Conservation (phyloP, 2,329 filamentous ascomycete genomes). For the Xenoacremonium recifei region DNA sequence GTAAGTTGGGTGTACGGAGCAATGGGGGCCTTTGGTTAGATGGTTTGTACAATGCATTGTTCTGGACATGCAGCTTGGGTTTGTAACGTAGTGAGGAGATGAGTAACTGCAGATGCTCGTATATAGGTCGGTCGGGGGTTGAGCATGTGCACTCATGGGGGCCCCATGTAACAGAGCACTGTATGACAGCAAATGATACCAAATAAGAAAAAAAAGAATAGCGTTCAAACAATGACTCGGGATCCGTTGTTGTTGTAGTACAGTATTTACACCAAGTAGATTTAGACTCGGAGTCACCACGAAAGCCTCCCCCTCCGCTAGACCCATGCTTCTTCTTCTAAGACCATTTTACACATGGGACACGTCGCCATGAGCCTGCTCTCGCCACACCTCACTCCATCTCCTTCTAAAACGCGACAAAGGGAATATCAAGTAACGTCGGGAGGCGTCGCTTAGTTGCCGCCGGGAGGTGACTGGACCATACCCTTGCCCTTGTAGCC, state of each 20-base stretch:
- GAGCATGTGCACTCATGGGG: no score
- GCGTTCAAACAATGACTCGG: constrained; percentile 31
- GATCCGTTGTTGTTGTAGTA: constrained; percentile 40
- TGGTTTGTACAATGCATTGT: not conserved
- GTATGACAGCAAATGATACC: no score
- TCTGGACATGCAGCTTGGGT: constrained; percentile 11
- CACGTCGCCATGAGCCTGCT: constrained; percentile 27
- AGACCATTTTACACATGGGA: constrained; percentile 37
- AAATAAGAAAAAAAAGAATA: constrained; percentile 18
- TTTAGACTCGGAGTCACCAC: constrained; percentile 29
- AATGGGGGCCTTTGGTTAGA: no score
- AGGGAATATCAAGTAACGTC: constrained; percentile 31
- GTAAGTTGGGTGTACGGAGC: constrained; percentile 9
- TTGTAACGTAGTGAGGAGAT: constrained; percentile 1
- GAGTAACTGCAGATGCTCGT: constrained; percentile 9
- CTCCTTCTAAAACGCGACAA: constrained; percentile 37
- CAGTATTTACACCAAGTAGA: constrained; percentile 42
- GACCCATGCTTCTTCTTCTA: constrained; percentile 29
- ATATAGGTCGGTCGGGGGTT: no score
- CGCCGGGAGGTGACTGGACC: constrained; percentile 66
- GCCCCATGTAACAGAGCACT: no score
- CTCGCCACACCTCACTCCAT: no score
- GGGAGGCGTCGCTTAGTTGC: constrained; percentile 38
- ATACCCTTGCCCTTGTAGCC: constrained; percentile 76
- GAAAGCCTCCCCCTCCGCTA: constrained; percentile 28